These are phyloP conservation scores for Colletotrichum sp. DNA, from an alignment of 2,329 filamentous ascomycete species.

Conservation along the genomic window DNA sequence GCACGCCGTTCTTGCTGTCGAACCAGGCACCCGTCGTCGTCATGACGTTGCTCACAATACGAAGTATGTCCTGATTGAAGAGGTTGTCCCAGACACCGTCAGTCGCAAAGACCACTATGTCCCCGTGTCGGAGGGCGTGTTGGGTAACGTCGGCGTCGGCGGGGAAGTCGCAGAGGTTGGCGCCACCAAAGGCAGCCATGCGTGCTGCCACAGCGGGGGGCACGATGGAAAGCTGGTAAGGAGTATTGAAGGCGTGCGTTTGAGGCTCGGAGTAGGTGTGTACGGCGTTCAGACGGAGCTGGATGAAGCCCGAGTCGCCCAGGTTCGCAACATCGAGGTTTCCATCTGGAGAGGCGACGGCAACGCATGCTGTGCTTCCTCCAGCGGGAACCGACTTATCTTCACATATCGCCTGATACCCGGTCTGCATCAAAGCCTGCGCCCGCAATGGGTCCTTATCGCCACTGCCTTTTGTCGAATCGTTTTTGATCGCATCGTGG, in stretches of 20 bases:
- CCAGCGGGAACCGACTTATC: conserved; percentile 80
- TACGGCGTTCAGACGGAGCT: conserved; percentile 84
- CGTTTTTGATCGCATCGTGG: conserved; percentile 44
- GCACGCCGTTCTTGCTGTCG: conserved; percentile 60
- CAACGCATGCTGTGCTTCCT: conserved; percentile 92
- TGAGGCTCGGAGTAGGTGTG: conserved; percentile 84
- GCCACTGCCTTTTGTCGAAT: conserved; percentile 6
- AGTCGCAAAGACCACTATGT: conserved; percentile 91
- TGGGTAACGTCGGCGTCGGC: conserved; percentile 81
- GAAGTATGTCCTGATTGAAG: conserved; percentile 86
- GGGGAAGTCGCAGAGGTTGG: conserved; percentile 82
- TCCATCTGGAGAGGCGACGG: conserved; percentile 74
- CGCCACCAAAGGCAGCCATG: conserved; percentile 82
- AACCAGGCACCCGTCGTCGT: conserved; percentile 76
- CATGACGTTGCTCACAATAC: conserved; percentile 81
- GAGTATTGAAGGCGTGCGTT: conserved; percentile 97
- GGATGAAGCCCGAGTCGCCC: conserved; percentile 92
- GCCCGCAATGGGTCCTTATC: conserved; percentile 22
- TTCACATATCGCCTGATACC: conserved; percentile 80
- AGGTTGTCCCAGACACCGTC: conserved; percentile 98
- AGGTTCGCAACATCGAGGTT: conserved; percentile 88
- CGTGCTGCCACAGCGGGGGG: conserved; percentile 80
- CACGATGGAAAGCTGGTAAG: conserved; percentile 90
- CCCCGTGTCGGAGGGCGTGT: conserved; percentile 82
- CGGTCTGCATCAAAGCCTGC: conserved; percentile 72